Percentiles rank a stretch among this genome's conserved stretches.
Conservation (phyloP, 305 asterid genomes). For the Rubia tinctorum region DNA sequence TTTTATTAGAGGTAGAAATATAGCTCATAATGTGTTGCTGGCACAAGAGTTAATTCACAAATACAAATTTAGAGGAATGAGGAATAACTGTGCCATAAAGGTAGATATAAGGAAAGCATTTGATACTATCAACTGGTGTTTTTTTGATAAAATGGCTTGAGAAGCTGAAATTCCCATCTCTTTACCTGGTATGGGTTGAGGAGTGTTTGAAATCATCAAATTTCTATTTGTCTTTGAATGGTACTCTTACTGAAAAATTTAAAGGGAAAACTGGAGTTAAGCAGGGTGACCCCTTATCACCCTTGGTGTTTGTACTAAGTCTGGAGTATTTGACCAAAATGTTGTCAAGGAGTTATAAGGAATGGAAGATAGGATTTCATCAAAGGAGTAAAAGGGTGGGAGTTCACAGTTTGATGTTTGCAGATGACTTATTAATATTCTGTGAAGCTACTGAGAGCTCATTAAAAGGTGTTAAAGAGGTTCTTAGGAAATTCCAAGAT, state of each 20-base stretch:
- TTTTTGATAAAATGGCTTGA: neutral
- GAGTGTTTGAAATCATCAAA: neutral
- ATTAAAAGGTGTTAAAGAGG: neutral
- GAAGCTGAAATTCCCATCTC: neutral
- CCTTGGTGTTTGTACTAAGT: neutral
- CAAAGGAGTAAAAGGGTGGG: neutral
- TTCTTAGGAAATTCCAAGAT: neutral
- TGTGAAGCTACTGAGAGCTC: neutral
- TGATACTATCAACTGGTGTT: neutral
- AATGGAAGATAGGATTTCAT: neutral
- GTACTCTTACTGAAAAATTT: neutral
- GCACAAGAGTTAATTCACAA: neutral
- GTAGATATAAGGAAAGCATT: neutral
- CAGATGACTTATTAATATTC: neutral
- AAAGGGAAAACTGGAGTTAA: neutral
- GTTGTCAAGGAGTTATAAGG: too few species aligned
- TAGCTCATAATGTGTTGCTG: neutral
- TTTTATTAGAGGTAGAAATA: neutral
- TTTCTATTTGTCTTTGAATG: neutral
- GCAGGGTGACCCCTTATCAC: neutral
- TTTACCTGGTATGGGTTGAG: neutral
- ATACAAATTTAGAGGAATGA: neutral
- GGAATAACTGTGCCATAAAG: neutral
- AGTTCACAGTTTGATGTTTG: neutral
- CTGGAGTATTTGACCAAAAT: neutral